Percentiles rank a stretch among this genome's conserved stretches.
These are phyloP conservation scores for Yarrowia galli DNA, from an alignment of 1,139 yeast species.

Conservation along the genomic window DNA sequence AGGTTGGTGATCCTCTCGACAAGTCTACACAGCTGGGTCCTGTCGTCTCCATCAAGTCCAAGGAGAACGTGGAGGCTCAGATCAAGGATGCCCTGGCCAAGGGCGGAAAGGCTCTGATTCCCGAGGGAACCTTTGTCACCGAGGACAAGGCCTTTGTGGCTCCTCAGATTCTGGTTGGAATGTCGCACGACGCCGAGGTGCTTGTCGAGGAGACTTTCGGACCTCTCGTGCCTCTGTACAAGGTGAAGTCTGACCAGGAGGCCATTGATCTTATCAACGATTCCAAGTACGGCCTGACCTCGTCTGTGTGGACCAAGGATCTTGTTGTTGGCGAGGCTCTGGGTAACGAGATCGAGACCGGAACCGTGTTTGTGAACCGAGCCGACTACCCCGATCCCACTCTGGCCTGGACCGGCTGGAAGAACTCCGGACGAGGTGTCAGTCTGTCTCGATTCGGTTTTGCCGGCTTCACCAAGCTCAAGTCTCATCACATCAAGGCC, in stretches of 20 bases:
- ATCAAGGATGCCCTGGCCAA: conserved; percentile 72
- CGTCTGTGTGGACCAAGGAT: conserved; percentile 63
- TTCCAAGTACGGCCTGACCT: conserved; percentile 59
- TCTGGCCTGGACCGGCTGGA: conserved; percentile 84
- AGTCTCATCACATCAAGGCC: conserved; percentile 52
- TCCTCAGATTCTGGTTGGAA: conserved; percentile 82
- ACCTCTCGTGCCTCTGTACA: conserved; percentile 53
- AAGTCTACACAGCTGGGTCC: conserved; percentile 77
- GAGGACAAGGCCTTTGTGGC: conserved; percentile 69
- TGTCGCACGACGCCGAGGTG: conserved; percentile 68
- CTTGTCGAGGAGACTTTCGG: conserved; percentile 83
- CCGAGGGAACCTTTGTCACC: conserved; percentile 62
- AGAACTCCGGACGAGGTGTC: conserved; percentile 80
- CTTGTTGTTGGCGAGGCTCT: conserved; percentile 61
- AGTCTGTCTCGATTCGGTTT: conserved; percentile 50
- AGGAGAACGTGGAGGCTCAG: conserved; percentile 71
- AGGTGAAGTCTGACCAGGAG: conserved; percentile 53
- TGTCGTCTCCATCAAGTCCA: conserved; percentile 75
- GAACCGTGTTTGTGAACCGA: conserved; percentile 86
- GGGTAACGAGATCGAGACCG: conserved; percentile 76
- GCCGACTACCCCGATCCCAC: conserved; percentile 81
- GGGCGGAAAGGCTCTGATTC: conserved; percentile 74
- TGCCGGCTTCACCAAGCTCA: conserved; percentile 50
- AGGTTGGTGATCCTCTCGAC: conserved; percentile 77
- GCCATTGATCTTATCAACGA: conserved; percentile 52